phyloP scores from a whole-genome alignment of 148 eudicot genomes.

The Polygonum maritimum region DNA sequence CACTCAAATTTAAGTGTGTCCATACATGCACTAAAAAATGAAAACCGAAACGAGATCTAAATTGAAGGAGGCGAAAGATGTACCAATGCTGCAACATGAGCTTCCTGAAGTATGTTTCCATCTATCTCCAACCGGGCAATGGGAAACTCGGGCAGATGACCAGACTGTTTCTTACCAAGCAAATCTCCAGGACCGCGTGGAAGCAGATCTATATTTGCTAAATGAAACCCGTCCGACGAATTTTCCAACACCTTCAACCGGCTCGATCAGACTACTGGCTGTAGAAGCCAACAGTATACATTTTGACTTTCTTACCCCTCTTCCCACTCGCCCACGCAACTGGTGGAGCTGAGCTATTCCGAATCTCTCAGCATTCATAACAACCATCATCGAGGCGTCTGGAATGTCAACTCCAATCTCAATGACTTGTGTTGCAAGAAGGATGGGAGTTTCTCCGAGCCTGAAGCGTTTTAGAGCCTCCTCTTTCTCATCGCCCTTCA shows the following conservation, averaged over 20 bases:
- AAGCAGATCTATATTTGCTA: slow-evolving; percentile 81
- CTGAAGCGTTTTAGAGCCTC: slow-evolving; percentile 63
- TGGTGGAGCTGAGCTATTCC: slow-evolving; percentile 97
- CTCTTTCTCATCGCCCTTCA: slow-evolving; percentile 84
- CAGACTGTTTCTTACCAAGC: slow-evolving; percentile 96
- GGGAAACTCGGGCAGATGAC: slow-evolving; percentile 97
- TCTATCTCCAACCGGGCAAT: slow-evolving; percentile 80
- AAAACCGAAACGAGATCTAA: neutral
- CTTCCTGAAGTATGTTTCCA: slow-evolving; percentile 83
- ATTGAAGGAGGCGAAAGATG: neutral
- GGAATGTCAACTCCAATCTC: slow-evolving; percentile 94
- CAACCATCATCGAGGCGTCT: slow-evolving; percentile 99
- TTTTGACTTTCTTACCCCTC: slow-evolving; percentile 75
- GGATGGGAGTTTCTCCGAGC: slow-evolving; percentile 63
- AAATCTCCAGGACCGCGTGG: slow-evolving; percentile 96
- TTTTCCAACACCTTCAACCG: slow-evolving; percentile 68
- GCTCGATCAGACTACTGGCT: slow-evolving; percentile 26
- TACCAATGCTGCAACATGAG: slow-evolving; percentile 92
- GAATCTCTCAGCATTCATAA: slow-evolving; percentile 93
- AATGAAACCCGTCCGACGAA: slow-evolving; percentile 75
- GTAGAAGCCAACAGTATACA: slow-evolving; percentile 59
- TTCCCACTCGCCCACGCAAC: slow-evolving; percentile 91
- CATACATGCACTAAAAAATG: neutral
- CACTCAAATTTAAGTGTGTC: no score
- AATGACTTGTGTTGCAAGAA: slow-evolving; percentile 84